Conservation (phyloP, 1,284 basidiomycete species). For the Tilletia setariae region DNA sequence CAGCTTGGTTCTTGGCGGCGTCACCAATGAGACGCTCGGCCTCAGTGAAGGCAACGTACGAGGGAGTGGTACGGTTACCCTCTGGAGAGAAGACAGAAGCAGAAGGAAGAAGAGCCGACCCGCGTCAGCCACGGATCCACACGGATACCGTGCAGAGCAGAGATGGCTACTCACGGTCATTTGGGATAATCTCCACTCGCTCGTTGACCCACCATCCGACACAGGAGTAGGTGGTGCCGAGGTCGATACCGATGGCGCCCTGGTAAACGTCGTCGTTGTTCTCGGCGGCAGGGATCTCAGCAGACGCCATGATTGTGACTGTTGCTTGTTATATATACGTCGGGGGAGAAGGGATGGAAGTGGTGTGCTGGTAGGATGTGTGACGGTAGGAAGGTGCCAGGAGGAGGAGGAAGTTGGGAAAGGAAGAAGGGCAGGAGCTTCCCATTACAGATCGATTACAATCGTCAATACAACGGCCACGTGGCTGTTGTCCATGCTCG, state of each 20-base stretch:
- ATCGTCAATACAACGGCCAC: neutral
- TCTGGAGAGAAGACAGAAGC: constrained; percentile 57
- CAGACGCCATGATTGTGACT: constrained; percentile 44
- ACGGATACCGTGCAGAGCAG: neutral
- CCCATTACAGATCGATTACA: neutral
- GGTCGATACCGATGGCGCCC: constrained; percentile 83
- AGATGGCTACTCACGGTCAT: constrained; percentile 47
- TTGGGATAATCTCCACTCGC: constrained; percentile 55
- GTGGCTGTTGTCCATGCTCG: neutral
- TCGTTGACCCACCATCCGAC: constrained; percentile 56
- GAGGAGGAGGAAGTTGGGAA: neutral
- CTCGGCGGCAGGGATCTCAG: constrained; percentile 50
- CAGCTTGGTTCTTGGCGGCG: constrained; percentile 65
- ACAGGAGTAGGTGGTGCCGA: constrained; percentile 81
- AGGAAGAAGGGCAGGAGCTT: constrained; percentile 2
- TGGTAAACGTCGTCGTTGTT: constrained; percentile 79
- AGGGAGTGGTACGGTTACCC: constrained; percentile 98
- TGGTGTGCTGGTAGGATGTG: constrained; percentile 16
- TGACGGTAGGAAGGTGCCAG: constrained; percentile 6
- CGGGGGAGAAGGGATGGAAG: constrained; percentile 19
- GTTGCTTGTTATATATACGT: constrained; percentile 25
- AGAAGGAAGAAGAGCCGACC: neutral
- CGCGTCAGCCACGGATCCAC: no score
- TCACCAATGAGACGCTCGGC: constrained; percentile 98
- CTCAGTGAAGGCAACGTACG: constrained; percentile 96